Evolutionary conservation across 805 yeast genomes (phyloP).

Genomic region (Debaryomyces prosopidis): DNA sequence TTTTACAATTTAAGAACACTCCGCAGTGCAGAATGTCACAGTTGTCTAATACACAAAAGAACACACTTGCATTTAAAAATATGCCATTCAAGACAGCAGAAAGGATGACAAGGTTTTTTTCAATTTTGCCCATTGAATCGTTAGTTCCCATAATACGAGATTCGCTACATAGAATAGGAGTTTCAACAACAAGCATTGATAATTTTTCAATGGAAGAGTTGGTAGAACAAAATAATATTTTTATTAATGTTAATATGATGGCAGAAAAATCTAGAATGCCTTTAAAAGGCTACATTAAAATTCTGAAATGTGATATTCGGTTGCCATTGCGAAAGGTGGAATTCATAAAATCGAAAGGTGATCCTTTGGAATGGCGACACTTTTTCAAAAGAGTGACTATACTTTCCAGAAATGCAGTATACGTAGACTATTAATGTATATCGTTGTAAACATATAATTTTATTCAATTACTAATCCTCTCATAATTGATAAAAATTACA

Average conservation of each 20-base stretch:
- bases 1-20: conserved; percentile 43
- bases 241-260: conserved; percentile 1
- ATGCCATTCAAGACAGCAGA: conserved; percentile 29
- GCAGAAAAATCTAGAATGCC: conserved; percentile 46
- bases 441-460: too few relatives aligned
- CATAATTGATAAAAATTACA: too few relatives aligned
- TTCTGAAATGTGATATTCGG: conserved; percentile 37
- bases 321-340: conserved; percentile 37
- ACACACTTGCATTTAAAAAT: not conserved
- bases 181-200: conserved; percentile 18
- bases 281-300: conserved; percentile 47
- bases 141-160: conserved; percentile 42
- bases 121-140: conserved; percentile 42
- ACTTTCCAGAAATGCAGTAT: conserved; percentile 58
- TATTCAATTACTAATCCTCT: too few relatives aligned
- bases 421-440: conserved; percentile 25
- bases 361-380: conserved; percentile 74
- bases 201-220: not conserved
- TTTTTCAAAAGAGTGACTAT: conserved; percentile 59
- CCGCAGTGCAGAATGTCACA: conserved; percentile 17
- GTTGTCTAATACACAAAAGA: conserved; percentile 7
- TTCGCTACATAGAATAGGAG: conserved; percentile 44
- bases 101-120: conserved; percentile 54
- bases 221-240: not conserved
- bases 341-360: conserved; percentile 58